Evolutionary conservation across 495 filamentous ascomycete genomes (phyloP).

Genomic region (Cairneyella variabilis): DNA sequence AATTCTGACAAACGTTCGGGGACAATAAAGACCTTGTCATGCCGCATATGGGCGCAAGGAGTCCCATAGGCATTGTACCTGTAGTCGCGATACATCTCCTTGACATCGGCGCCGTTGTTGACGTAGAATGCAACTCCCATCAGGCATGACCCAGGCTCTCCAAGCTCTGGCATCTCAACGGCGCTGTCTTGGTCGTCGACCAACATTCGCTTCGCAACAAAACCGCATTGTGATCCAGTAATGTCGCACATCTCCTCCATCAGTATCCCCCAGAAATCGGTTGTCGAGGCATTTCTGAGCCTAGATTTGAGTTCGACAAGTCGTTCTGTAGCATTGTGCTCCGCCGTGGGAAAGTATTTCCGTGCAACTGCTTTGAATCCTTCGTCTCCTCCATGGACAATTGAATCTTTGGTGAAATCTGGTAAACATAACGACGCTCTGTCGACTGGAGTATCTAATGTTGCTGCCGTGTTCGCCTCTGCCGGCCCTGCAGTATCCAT

Average conservation of each 20-base stretch:
- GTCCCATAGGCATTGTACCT: constrained; percentile 61
- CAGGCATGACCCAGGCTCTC: constrained; percentile 56
- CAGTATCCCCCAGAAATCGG: constrained; percentile 63
- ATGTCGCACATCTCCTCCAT: constrained; percentile 65
- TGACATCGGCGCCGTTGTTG: constrained; percentile 56
- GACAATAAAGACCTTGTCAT: constrained; percentile 72
- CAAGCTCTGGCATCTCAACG: constrained; percentile 55
- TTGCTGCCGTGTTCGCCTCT: constrained; percentile 1
- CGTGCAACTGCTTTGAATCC: constrained; percentile 38
- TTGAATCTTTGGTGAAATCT: constrained; percentile 32
- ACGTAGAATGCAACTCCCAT: constrained; percentile 68
- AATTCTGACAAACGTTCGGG: constrained; percentile 58
- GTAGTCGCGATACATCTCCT: constrained; percentile 52
- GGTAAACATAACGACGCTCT: constrained; percentile 42
- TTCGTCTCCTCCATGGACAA: constrained; percentile 44
- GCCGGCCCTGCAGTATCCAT: constrained; percentile 4
- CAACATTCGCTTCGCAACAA: constrained; percentile 64
- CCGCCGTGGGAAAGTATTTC: constrained; percentile 42
- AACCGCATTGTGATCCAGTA: constrained; percentile 64
- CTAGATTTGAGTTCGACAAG: constrained; percentile 59
- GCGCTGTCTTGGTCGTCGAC: constrained; percentile 52
- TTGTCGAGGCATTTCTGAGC: constrained; percentile 49
- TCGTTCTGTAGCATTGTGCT: constrained; percentile 60
- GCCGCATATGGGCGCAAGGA: constrained; percentile 65
- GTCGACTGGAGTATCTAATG: constrained; percentile 15